Evolutionary conservation across 768 basidiomycete genomes (phyloP).

Genomic region (Leccinum longicurvipes): DNA sequence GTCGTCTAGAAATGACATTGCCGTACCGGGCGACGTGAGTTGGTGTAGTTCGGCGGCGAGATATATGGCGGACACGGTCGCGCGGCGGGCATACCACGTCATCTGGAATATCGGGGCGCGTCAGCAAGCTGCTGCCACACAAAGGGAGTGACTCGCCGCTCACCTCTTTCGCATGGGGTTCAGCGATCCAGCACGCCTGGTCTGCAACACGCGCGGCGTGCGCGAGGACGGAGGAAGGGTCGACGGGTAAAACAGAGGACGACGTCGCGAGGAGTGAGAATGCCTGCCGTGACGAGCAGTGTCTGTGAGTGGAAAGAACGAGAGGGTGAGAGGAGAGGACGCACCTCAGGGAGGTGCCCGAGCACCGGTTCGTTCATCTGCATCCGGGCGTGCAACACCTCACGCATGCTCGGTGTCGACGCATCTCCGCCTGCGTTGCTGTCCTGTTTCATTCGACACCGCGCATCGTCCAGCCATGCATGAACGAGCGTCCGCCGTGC

Average conservation of each 20-base stretch:
- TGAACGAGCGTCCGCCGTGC: constrained; percentile 61
- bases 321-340: constrained; percentile 8
- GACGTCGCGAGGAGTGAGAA: constrained; percentile 66
- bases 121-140: neutral
- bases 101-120: constrained; percentile 39
- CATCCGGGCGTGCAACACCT: constrained; percentile 55
- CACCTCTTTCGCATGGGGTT: constrained; percentile 59
- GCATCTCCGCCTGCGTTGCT: neutral
- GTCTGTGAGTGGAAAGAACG: neutral
- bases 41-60: constrained; percentile 81
- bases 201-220: constrained; percentile 66
- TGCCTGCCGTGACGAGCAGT: constrained; percentile 48
- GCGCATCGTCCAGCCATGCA: constrained; percentile 74
- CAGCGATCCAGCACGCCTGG: constrained; percentile 60
- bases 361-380: constrained; percentile 67
- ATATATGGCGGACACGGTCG: constrained; percentile 64
- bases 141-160: constrained; percentile 16
- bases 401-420: constrained; percentile 35
- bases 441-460: constrained; percentile 43
- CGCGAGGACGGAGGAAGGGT: constrained; percentile 55
- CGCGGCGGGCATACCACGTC: constrained; percentile 70
- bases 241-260: constrained; percentile 46
- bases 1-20: constrained; percentile 60
- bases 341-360: constrained; percentile 62
- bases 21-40: constrained; percentile 69